Base-by-base conservation (phyloP, 2,329 filamentous ascomycete genomes). In the Penicillium crustosum region DNA sequence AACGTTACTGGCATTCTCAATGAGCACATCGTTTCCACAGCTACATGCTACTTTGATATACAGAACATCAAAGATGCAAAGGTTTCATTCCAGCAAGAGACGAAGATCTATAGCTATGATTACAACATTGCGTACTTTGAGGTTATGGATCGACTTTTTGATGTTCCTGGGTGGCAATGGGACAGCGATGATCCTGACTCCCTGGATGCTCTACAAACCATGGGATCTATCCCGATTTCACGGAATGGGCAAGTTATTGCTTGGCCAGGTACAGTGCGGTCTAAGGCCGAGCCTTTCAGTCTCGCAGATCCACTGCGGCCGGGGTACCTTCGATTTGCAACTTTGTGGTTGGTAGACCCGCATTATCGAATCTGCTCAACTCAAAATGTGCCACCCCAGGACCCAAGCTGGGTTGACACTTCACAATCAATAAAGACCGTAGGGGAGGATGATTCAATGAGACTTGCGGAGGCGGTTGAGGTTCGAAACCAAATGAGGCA, bases 341-440 rank as follows among this genome's bases (percentile, higher is more conserved):
- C 57, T 51, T 44, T 66, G 10, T 50, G 55, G 29, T 49, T 66
- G 25, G 56, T 65, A 4, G 64, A 66, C 51, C 63, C 63, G n/a
- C 55, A 59, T 44, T 59, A 63, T 41, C 48, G 52, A 43, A 36
- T 66, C 7, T 57, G 57, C 7, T 65, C 64, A 3, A 63, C 60
- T 9, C 44, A 47, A 23, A 64, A 66, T 48, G 60, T 66, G 15
- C 61, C 63, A 12, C 60, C 64, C 3, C 54, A 66, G 44, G 60
- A 61, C 36, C 42, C 38, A n/a, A 57, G 48, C 31, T 65, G 60
- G 63, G 21, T 45, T 2, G 19, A 39, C 17, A 13, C 21, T 25
- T 45, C 31, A 39, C 17, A 45, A 17, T 36, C 38, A 21, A 41
- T 33, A 25, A 10, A 49, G 8, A 36, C 27, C 13, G 12, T 17